Base-by-base conservation (phyloP, 148 eudicot genomes). In the Silene uniflora region DNA sequence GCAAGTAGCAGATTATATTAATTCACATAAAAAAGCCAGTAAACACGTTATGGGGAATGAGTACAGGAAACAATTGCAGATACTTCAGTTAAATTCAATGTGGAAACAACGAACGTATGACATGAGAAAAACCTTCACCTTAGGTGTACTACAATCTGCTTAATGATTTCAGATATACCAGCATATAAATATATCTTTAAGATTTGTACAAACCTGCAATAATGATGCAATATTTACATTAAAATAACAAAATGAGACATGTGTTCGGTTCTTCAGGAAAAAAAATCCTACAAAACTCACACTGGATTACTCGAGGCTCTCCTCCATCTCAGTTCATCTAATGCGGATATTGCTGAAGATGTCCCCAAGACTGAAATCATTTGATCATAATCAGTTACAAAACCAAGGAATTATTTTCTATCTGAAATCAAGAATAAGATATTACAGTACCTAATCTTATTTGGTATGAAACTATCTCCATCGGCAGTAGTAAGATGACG, bases 401-500 rank as follows among this genome's bases (percentile, higher is more conserved):
- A 10, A 10, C 62, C 1, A 8, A 19, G 60, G 19, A 27, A 6
- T 35, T 7, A 13, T 49, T 72, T 29, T 49, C 55, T 29, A 67
- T 14, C 54, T 10, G 23, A 46, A 25, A 59, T 66, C 21, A 2
- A 35, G 47, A 11, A 76, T 70, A 22, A 23, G 49, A 73, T 19
- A 29, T 69, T 71, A 21, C 22, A 64, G 14, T 62, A 91, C 98
- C 92, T 88, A 18, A 88, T 85, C 80, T 88, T 76, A 84, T 89
- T 93, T 54, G 91, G 86, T 73, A 93, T 88, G 49, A 91, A 89
- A 74, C 90, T 86, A 39, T 83, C 68, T 24, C 97, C 94, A 85
- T 89, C 97, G 72, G 91, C 94, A 78, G 86, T 87, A 74, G 88
- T 94, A 77, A 93, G 90, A 81, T 88, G 94, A 75, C 97, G 94